phyloP scores from a whole-genome alignment of 2,329 filamentous ascomycete species.

The Passalora sequoiae region DNA sequence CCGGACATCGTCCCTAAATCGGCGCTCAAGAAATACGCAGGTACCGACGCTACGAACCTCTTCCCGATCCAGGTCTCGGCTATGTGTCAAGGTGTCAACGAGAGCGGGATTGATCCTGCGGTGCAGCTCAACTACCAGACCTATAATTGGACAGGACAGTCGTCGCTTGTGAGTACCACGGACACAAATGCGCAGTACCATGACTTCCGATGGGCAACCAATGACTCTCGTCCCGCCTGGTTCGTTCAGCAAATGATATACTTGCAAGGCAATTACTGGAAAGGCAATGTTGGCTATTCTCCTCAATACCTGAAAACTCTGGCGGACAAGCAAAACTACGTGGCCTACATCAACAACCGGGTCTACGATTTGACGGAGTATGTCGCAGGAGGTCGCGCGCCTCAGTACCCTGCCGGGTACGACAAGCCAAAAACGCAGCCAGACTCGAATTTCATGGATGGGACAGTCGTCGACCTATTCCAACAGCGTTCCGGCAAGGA shows the following conservation, averaged over 20 bases:
- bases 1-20: constrained; percentile 59
- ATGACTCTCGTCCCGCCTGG: constrained; percentile 83
- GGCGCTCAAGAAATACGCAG: constrained; percentile 72
- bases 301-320: constrained; percentile 69
- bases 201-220: constrained; percentile 81
- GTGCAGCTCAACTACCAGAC: constrained; percentile 82
- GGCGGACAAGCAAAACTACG: constrained; percentile 46
- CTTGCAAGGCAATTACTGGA: constrained; percentile 72
- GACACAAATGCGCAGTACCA: constrained; percentile 79
- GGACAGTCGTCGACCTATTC: constrained; percentile 70
- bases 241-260: constrained; percentile 81
- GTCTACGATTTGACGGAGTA: constrained; percentile 92
- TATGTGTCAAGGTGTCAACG: constrained; percentile 71
- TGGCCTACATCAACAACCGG: constrained; percentile 71
- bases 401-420: constrained; percentile 54
- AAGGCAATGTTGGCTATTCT: constrained; percentile 82
- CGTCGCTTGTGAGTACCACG: constrained; percentile 57
- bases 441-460: constrained; percentile 75
- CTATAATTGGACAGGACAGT: constrained; percentile 67
- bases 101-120: constrained; percentile 60
- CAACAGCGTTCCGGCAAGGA: constrained; percentile 69
- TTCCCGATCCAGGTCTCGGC: constrained; percentile 95
- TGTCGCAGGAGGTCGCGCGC: constrained; percentile 64
- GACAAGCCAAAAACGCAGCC: constrained; percentile 42
- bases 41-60: constrained; percentile 76